A percentile compares a stretch with the other conserved stretches of the same genome.
Evolutionary conservation across 768 basidiomycete genomes (phyloP).

Genomic region (Neoboletus subvelutipes): DNA sequence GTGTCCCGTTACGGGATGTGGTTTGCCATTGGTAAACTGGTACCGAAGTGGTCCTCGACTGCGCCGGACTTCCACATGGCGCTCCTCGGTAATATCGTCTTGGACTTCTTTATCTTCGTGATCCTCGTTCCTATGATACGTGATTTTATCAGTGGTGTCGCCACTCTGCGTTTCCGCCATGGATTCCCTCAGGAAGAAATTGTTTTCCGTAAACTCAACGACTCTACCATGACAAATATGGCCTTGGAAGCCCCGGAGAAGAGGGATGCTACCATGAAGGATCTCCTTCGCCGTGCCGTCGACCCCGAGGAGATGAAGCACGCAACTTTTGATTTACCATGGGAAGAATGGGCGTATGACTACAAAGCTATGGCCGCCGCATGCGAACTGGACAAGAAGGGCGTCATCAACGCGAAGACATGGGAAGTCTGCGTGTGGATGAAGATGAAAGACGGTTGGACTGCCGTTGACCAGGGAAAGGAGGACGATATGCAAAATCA

Average conservation of each 20-base stretch:
- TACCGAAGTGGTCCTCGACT: slow-evolving; percentile 9
- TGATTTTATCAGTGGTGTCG: slow-evolving; percentile 21
- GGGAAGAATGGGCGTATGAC: slow-evolving; percentile 36
- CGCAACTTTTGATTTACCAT: slow-evolving; percentile 27
- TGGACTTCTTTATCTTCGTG: slow-evolving; percentile 30
- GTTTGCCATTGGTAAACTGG: slow-evolving; percentile 25
- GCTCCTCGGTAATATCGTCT: slow-evolving; percentile 24
- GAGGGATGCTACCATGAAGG: slow-evolving; percentile 25
- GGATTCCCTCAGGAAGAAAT: slow-evolving; percentile 31
- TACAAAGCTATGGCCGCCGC: slow-evolving; percentile 31
- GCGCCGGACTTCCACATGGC: slow-evolving; percentile 16
- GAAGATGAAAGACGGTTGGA: slow-evolving; percentile 29
- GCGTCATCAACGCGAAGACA: slow-evolving; percentile 18
- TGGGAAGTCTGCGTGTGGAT: slow-evolving; percentile 37
- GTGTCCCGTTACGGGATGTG: slow-evolving; percentile 30
- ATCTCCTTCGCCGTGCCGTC: slow-evolving; percentile 28
- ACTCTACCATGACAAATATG: slow-evolving; percentile 26
- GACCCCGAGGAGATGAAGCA: slow-evolving; percentile 32
- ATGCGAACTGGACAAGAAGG: slow-evolving; percentile 20
- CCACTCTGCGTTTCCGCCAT: slow-evolving; percentile 24
- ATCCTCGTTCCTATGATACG: slow-evolving; percentile 25
- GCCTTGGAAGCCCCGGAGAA: slow-evolving; percentile 26
- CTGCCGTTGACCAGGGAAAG: slow-evolving; percentile 29
- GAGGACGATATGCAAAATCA: slow-evolving; percentile 21
- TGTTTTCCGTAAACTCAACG: slow-evolving; percentile 32